Conservation (phyloP, 805 yeast species). For the Candida wancherniae region DNA sequence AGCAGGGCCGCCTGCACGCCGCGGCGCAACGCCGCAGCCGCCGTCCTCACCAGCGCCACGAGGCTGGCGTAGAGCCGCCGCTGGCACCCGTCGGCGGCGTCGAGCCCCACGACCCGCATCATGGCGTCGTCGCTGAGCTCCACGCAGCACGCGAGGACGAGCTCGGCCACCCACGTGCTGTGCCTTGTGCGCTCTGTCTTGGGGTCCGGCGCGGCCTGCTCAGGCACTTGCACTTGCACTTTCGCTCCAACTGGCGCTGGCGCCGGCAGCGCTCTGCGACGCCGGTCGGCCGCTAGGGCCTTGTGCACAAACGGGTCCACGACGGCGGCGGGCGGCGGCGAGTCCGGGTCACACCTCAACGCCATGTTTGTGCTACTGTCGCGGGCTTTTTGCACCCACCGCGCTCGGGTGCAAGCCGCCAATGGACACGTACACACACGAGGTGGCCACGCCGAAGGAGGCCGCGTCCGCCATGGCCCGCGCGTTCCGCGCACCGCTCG, state of each 20-base stretch:
- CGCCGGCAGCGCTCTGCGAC: constrained; percentile 6
- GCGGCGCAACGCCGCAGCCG: constrained; percentile 6
- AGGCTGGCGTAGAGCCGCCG: constrained; percentile 8
- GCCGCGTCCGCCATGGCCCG: constrained; percentile 3
- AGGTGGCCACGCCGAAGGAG: constrained; percentile 6
- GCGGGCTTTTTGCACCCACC: background rate
- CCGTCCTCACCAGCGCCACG: constrained; percentile 6
- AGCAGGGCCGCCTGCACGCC: constrained; percentile 7
- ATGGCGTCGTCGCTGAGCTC: constrained; percentile 11
- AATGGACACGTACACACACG: constrained; percentile 1
- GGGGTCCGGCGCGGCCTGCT: no score
- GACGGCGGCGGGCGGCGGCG: background rate
- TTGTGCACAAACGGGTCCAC: constrained; percentile 10
- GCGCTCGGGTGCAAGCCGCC: background rate
- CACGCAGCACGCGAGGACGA: constrained; percentile 5
- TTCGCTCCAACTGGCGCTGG: no score
- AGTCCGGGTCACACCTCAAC: constrained; percentile 9
- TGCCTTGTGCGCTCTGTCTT: no score
- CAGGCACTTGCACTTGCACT: no score
- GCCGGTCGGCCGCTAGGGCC: constrained; percentile 8
- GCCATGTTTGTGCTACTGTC: constrained; percentile 7
- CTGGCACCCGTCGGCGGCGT: constrained; percentile 3
- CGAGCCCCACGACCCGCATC: constrained; percentile 10
- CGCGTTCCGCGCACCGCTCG: constrained; percentile 2
- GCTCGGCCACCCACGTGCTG: no score